These are phyloP conservation scores for Paracamarosporium sp. DNA, from an alignment of 2,329 filamentous ascomycete genomes.

Conservation along the genomic window DNA sequence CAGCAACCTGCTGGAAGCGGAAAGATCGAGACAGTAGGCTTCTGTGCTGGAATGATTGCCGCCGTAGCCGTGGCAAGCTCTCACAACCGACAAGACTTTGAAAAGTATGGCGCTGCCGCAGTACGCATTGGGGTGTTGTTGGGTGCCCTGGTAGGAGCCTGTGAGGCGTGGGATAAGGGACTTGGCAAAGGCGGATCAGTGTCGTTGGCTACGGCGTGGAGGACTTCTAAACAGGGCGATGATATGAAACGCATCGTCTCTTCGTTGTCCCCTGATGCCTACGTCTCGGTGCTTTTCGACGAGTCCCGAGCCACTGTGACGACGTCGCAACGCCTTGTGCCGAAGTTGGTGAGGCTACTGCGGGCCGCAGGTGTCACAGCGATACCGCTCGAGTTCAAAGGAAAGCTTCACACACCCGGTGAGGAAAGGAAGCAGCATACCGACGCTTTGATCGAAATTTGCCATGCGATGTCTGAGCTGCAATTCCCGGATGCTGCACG, in stretches of 20 bases:
- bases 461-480: constrained; percentile 3
- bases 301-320: constrained; percentile 10
- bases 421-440: neutral
- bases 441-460: constrained; percentile 3
- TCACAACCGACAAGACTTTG: neutral
- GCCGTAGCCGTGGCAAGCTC: constrained; percentile 2
- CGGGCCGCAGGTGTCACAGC: constrained; percentile 6
- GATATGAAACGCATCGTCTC: neutral
- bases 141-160: constrained; percentile 4
- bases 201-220: constrained; percentile 4
- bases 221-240: neutral
- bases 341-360: neutral
- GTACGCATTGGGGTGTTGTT: constrained; percentile 9
- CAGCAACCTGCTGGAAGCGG: neutral
- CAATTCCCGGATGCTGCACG: constrained; percentile 17
- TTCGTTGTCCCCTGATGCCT: constrained; percentile 1
- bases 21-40: constrained; percentile 8
- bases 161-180: constrained; percentile 2
- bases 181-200: neutral
- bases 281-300: constrained; percentile 12
- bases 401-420: constrained; percentile 1
- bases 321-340: constrained; percentile 1
- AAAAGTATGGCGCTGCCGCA: neutral
- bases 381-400: constrained; percentile 4
- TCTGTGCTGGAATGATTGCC: constrained; percentile 11